These are phyloP conservation scores for Cymbopogon citratus DNA, from an alignment of 176 grass and related monocot species.

Conservation along the genomic window DNA sequence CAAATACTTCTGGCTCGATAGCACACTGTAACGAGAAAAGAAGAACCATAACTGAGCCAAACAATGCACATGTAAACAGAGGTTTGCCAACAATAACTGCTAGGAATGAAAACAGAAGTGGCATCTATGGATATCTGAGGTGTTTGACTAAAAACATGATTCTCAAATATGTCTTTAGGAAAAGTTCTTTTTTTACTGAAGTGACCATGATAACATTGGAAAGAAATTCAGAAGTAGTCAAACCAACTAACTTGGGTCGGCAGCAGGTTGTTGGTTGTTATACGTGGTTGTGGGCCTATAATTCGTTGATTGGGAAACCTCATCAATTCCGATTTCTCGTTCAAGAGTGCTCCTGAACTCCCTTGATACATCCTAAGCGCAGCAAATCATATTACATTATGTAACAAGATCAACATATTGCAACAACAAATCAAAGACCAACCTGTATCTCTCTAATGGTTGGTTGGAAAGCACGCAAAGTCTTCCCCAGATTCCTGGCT, in stretches of 20 bases:
- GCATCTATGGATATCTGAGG: not conserved
- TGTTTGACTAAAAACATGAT: constrained; percentile 14
- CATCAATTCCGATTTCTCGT: constrained; percentile 92
- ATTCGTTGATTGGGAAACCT: constrained; percentile 46
- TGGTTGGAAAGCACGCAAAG: constrained; percentile 87
- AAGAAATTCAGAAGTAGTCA: constrained; percentile 6
- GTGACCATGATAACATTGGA: not conserved
- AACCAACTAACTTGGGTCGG: constrained; percentile 55
- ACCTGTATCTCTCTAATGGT: constrained; percentile 96
- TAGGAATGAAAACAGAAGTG: not conserved
- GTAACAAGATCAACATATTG: not conserved
- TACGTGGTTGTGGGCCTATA: constrained; percentile 43
- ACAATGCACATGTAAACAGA: not conserved
- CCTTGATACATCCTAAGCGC: constrained; percentile 77
- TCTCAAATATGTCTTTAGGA: not conserved
- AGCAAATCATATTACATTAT: constrained; percentile 16
- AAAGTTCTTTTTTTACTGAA: not conserved
- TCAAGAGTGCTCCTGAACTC: constrained; percentile 96
- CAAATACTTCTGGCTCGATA: not conserved
- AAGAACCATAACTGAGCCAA: not conserved
- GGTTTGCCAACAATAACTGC: not conserved
- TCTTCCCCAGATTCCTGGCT: constrained; percentile 88
- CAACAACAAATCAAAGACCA: constrained; percentile 25
- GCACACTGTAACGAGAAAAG: not conserved
- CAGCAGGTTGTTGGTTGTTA: constrained; percentile 43